These are phyloP conservation scores for Coemansia sp. DNA, from an alignment of 192 early-diverging fungal genomes.

Conservation along the genomic window DNA sequence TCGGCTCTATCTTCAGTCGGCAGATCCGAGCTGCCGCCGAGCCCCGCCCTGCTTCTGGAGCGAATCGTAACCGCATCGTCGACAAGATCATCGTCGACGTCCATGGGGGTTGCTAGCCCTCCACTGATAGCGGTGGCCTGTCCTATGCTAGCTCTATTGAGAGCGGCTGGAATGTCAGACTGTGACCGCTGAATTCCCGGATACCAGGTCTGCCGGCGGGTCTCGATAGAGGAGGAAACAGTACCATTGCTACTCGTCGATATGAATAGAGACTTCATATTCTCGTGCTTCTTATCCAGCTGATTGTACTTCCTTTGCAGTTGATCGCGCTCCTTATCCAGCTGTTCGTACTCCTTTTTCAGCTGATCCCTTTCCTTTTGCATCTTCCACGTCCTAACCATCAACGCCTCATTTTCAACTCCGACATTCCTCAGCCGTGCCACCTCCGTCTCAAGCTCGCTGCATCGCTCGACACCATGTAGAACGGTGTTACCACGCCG, in stretches of 20 bases:
- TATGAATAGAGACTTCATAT: conserved; percentile 35
- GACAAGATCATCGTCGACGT: conserved; percentile 13
- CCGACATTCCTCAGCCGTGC: conserved; percentile 58
- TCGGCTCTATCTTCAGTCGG: neutral
- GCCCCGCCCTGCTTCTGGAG: neutral
- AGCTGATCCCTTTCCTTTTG: conserved; percentile 24
- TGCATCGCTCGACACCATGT: conserved; percentile 47
- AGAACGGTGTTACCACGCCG: conserved; percentile 56
- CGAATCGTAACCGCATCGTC: neutral
- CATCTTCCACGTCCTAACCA: conserved; percentile 44
- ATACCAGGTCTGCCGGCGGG: conserved; percentile 59
- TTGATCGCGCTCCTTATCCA: conserved; percentile 29
- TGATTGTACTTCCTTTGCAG: conserved; percentile 41
- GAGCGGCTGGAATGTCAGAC: neutral
- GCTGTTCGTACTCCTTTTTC: conserved; percentile 37
- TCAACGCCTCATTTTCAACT: conserved; percentile 50
- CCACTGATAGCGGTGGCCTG: neutral
- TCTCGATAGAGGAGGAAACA: neutral
- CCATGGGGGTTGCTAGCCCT: conserved; percentile 17
- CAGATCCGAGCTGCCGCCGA: neutral
- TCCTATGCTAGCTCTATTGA: neutral
- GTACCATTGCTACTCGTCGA: conserved; percentile 10
- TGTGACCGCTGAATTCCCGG: conserved; percentile 35
- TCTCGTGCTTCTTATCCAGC: conserved; percentile 36
- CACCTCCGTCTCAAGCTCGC: conserved; percentile 55